phyloP scores from a whole-genome alignment of 192 early-diverging fungal species.

The Umbelopsis sp. region DNA sequence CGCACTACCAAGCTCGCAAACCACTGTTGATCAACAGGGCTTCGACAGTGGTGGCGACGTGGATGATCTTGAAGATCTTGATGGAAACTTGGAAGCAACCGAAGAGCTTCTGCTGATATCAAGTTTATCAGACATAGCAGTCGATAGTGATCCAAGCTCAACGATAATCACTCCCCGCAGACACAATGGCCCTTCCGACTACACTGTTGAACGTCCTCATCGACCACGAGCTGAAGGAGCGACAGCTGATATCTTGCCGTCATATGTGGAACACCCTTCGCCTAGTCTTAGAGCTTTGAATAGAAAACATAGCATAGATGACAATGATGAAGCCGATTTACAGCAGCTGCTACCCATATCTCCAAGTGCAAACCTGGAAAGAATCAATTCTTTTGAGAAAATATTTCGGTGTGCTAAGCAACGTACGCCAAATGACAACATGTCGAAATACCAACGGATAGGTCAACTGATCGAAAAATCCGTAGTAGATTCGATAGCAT shows the following conservation, averaged over 20 bases:
- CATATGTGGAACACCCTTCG: not conserved
- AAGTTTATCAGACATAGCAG: not conserved
- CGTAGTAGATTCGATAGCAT: too few species aligned
- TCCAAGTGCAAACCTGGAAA: not conserved
- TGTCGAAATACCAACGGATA: too few species aligned
- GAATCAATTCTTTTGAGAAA: not conserved
- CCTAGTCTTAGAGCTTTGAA: slow-evolving; percentile 5
- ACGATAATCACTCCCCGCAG: not conserved
- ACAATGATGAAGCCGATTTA: not conserved
- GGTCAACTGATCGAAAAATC: too few species aligned
- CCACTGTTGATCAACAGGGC: too few species aligned
- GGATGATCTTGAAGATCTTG: too few species aligned
- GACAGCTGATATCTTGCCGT: not conserved
- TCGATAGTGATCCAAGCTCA: not conserved
- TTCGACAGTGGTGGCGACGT: too few species aligned
- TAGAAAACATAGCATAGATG: not conserved
- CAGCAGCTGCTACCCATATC: not conserved
- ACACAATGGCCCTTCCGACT: not conserved
- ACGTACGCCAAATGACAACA: not conserved
- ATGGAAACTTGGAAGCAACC: too few species aligned
- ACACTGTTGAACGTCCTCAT: not conserved
- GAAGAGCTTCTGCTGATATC: not conserved
- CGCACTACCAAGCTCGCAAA: too few species aligned
- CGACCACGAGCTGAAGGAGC: not conserved
- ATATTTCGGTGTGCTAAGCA: not conserved